Evolutionary conservation across 176 grass and related monocot species (phyloP).

Genomic region (Triticum dicoccoides): DNA sequence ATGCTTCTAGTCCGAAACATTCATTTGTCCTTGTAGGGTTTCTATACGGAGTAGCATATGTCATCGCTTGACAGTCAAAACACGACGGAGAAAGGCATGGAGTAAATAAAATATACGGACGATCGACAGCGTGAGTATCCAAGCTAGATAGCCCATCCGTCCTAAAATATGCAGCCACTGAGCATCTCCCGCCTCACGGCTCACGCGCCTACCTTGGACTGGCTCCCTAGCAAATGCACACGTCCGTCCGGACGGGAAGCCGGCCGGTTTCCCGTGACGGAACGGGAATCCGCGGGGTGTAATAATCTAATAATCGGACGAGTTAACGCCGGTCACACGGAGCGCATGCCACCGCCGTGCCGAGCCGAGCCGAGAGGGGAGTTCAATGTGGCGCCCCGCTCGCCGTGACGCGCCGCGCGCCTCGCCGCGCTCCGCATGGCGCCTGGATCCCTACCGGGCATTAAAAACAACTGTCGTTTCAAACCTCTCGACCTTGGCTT

Average conservation of each 20-base stretch:
- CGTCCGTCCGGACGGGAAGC: too few relatives aligned
- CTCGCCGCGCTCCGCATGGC: background rate
- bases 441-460: background rate
- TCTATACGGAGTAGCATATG: too few relatives aligned
- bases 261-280: background rate
- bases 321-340: constrained; percentile 34
- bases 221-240: too few relatives aligned
- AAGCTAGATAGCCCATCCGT: too few relatives aligned
- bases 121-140: too few relatives aligned
- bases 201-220: too few relatives aligned
- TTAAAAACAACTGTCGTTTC: background rate
- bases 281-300: background rate
- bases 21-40: too few relatives aligned
- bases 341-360: background rate
- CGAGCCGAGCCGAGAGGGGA: background rate
- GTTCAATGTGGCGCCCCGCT: constrained; percentile 11
- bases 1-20: background rate
- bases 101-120: too few relatives aligned
- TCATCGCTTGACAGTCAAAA: too few relatives aligned
- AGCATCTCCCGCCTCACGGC: too few relatives aligned
- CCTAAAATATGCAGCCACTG: too few relatives aligned
- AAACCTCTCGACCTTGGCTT: background rate
- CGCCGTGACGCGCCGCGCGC: background rate
- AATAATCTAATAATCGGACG: background rate
- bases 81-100: too few relatives aligned